Percentiles rank a stretch among this genome's conserved stretches.
Conservation (phyloP, 2,329 filamentous ascomycete genomes). For the Alternaria infectoria region DNA sequence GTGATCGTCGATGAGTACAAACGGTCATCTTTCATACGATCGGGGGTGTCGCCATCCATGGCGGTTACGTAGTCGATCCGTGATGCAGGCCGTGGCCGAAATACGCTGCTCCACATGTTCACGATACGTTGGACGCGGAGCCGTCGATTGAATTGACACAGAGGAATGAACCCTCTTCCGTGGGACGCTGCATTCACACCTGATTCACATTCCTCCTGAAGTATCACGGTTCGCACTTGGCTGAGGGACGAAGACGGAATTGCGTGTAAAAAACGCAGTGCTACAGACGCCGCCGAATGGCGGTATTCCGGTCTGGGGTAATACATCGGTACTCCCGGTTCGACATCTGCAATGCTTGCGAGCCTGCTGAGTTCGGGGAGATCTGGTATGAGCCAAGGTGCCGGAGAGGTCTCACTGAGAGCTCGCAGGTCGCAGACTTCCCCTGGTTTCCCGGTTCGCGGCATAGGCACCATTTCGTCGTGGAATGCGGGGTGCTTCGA, state of each 20-base stretch:
- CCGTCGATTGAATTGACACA: not conserved
- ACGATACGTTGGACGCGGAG: not conserved
- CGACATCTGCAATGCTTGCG: not conserved
- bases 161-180: not conserved
- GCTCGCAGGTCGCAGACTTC: too few relatives aligned
- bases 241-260: not conserved
- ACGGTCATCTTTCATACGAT: not conserved
- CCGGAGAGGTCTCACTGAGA: not conserved
- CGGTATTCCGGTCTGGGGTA: rapidly evolving
- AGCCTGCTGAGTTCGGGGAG: rapidly evolving
- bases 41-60: too few relatives aligned
- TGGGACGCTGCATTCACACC: not conserved
- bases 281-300: not conserved
- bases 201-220: not conserved
- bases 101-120: not conserved
- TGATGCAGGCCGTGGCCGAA: rapidly evolving
- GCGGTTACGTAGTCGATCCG: too few relatives aligned
- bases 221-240: not conserved
- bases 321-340: not conserved
- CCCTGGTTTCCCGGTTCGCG: too few relatives aligned
- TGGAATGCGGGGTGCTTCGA: too few relatives aligned
- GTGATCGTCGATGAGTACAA: not conserved
- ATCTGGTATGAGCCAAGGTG: not conserved
- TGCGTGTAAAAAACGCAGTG: not conserved
- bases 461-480: too few relatives aligned